These are phyloP conservation scores for Claviceps capensis DNA, from an alignment of 2,329 filamentous ascomycete genomes.

Conservation along the genomic window DNA sequence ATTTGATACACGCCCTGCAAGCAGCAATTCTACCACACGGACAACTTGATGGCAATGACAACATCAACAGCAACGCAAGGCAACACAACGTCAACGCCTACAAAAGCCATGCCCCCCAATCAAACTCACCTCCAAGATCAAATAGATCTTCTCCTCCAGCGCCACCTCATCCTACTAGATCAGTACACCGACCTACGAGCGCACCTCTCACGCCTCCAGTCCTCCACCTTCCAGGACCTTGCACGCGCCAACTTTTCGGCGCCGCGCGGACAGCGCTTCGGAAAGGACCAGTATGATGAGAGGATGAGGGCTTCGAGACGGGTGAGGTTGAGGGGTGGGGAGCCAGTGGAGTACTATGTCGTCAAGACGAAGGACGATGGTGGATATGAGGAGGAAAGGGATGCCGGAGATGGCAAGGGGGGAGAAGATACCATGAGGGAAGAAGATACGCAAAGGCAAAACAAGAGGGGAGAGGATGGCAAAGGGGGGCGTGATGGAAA, in stretches of 20 bases:
- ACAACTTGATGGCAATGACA: too few species aligned
- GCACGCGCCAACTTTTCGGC: slow-evolving; percentile 65
- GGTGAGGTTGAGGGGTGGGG: background rate
- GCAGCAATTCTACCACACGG: too few species aligned
- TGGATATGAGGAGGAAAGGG: slow-evolving; percentile 2
- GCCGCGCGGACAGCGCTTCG: slow-evolving; percentile 50
- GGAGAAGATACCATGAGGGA: background rate
- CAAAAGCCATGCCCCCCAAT: slow-evolving; percentile 2
- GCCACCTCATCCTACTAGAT: slow-evolving; percentile 52
- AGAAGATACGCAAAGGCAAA: background rate
- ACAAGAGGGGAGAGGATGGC: background rate
- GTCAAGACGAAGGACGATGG: background rate
- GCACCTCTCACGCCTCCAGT: slow-evolving; percentile 39
- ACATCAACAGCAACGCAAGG: background rate
- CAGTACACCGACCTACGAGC: slow-evolving; percentile 48
- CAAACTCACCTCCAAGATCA: slow-evolving; percentile 13
- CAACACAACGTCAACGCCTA: background rate
- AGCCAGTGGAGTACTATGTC: background rate
- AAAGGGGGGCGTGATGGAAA: background rate
- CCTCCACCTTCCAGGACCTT: slow-evolving; percentile 42
- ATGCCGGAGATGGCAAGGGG: background rate
- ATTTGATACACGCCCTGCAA: too few species aligned
- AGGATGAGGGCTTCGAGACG: slow-evolving; percentile 51
- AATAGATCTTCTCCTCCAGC: slow-evolving; percentile 51
- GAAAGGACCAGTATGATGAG: slow-evolving; percentile 57